These are phyloP conservation scores for Sclerotinia borealis DNA, from an alignment of 2,329 filamentous ascomycete species.

Conservation along the genomic window DNA sequence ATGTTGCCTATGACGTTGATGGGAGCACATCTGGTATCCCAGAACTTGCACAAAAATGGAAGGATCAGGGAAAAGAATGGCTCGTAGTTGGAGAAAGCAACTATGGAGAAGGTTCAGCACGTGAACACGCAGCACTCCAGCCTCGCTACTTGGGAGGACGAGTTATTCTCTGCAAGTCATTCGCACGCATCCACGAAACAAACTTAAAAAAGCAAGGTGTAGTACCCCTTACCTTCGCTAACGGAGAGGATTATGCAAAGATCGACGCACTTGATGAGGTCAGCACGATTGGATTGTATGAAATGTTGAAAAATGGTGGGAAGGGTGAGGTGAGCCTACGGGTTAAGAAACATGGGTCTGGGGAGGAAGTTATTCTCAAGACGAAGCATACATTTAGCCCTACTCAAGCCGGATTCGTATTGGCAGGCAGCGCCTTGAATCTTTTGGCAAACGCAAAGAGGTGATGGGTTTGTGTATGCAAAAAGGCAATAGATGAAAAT, in stretches of 20 bases:
- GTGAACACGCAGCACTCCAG: conserved; percentile 85
- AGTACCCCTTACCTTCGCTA: conserved; percentile 82
- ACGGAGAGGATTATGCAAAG: conserved; percentile 81
- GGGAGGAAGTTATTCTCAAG: conserved; percentile 61
- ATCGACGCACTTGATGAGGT: conserved; percentile 82
- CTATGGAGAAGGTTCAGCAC: conserved; percentile 85
- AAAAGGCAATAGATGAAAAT: neutral
- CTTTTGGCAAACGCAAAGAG: conserved; percentile 60
- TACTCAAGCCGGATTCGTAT: conserved; percentile 87
- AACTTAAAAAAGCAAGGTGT: conserved; percentile 98
- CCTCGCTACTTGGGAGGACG: conserved; percentile 84
- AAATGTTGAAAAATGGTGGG: conserved; percentile 74
- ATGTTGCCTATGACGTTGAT: conserved; percentile 82
- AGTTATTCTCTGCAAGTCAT: conserved; percentile 78
- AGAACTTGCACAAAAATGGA: conserved; percentile 80
- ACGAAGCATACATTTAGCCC: conserved; percentile 84
- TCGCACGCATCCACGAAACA: conserved; percentile 90
- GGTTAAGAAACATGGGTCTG: conserved; percentile 54
- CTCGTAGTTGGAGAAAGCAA: conserved; percentile 96
- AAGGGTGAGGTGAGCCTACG: conserved; percentile 66
- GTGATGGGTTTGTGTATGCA: conserved; percentile 8
- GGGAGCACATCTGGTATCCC: conserved; percentile 73
- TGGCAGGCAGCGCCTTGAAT: conserved; percentile 92
- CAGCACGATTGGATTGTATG: conserved; percentile 72
- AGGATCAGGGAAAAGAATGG: conserved; percentile 69